Evolutionary conservation across 176 grass and related monocot genomes (phyloP).

Genomic region (Aegilops bicornis): DNA sequence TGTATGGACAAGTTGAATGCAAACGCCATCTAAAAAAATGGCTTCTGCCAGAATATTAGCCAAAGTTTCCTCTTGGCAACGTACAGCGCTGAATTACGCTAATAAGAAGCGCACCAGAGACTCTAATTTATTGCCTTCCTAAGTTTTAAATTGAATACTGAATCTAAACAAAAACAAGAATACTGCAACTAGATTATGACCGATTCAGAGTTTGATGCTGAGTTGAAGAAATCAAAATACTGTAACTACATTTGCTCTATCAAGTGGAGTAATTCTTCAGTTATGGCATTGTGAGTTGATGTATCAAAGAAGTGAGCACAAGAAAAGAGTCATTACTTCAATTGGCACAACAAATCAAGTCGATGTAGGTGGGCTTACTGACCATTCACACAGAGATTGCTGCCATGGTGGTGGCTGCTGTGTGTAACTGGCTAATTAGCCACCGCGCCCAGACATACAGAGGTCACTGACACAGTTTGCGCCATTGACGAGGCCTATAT

Average conservation of each 20-base stretch:
- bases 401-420: neutral
- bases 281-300: neutral
- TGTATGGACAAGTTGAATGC: constrained; percentile 62
- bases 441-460: rapidly evolving
- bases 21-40: constrained; percentile 22
- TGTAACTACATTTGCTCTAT: no score
- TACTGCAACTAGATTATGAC: no score
- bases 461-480: no score
- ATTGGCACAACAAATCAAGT: neutral
- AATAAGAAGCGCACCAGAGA: constrained; percentile 86
- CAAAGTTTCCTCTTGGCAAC: constrained; percentile 56
- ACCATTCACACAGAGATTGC: neutral
- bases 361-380: neutral
- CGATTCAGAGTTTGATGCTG: no score
- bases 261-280: no score
- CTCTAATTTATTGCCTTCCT: constrained; percentile 91
- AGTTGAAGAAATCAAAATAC: no score
- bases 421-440: neutral
- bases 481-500: no score
- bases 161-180: no score
- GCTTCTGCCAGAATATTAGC: constrained; percentile 66
- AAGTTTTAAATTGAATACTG: no score
- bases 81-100: constrained; percentile 87
- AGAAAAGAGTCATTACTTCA: neutral
- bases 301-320: neutral